Conservation (phyloP, 2,329 filamentous ascomycete species). For the Davidsoniella eucalypti region DNA sequence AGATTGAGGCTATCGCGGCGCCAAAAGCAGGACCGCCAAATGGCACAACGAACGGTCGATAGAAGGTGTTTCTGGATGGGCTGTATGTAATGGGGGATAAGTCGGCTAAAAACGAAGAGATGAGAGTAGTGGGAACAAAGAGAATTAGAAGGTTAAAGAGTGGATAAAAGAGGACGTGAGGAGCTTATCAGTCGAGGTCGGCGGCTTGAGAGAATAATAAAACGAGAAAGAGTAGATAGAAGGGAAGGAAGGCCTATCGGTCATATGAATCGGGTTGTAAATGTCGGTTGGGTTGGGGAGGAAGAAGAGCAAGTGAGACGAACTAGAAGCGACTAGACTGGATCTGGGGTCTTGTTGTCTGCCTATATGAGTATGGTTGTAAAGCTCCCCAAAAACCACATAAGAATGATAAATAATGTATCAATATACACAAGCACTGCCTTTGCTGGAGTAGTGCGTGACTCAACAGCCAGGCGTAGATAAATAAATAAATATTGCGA, state of each 20-base stretch:
- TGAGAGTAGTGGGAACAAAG: not conserved
- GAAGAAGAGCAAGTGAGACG: slow-evolving; percentile 8
- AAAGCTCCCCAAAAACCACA: too few relatives aligned
- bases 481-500: not conserved
- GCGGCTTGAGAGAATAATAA: too few relatives aligned
- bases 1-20: not conserved
- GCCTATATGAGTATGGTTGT: too few relatives aligned
- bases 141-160: slow-evolving; percentile 5
- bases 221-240: too few relatives aligned
- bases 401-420: not conserved
- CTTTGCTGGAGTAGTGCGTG: not conserved
- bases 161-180: not conserved
- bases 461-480: too few relatives aligned
- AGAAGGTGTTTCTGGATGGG: slow-evolving; percentile 5
- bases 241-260: too few relatives aligned
- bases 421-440: not conserved
- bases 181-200: too few relatives aligned
- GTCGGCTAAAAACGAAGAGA: not conserved
- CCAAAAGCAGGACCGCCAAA: not conserved
- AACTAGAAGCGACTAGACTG: slow-evolving; percentile 11
- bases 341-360: not conserved
- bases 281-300: slow-evolving; percentile 12
- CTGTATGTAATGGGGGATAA: too few relatives aligned
- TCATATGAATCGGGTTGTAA: slow-evolving; percentile 5
- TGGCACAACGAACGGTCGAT: slow-evolving; percentile 6